Percentiles rank a stretch among this genome's conserved stretches.
These are phyloP conservation scores for Saccharomycopsis guyanensis DNA, from an alignment of 805 yeast species.

Conservation along the genomic window DNA sequence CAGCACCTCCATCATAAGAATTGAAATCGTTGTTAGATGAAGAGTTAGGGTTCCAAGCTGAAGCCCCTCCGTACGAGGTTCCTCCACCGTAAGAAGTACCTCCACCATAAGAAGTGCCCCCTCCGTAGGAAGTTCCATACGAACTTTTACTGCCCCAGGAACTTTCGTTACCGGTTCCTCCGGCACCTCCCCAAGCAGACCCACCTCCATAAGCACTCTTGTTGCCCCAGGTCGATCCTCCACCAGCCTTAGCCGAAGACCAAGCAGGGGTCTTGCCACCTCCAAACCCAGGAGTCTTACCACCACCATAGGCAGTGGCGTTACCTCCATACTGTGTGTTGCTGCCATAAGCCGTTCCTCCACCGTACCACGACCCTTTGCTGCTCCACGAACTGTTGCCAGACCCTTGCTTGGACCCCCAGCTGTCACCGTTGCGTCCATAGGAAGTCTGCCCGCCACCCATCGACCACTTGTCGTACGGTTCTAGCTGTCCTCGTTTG, in stretches of 20 bases:
- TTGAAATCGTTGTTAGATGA: constrained; percentile 29
- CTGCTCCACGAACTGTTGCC: constrained; percentile 27
- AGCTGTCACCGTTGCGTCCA: constrained; percentile 23
- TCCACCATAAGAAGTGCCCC: constrained; percentile 25
- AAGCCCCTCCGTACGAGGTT: constrained; percentile 25
- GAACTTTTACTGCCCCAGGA: constrained; percentile 34
- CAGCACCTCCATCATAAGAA: constrained; percentile 31
- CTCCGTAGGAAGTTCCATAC: constrained; percentile 35
- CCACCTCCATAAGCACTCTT: no score
- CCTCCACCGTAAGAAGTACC: constrained; percentile 22
- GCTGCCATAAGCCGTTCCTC: constrained; percentile 23
- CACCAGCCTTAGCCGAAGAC: constrained; percentile 27
- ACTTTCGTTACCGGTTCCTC: constrained; percentile 44
- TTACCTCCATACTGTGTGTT: constrained; percentile 21
- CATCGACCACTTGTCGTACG: constrained; percentile 55
- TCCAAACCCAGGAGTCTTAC: constrained; percentile 23
- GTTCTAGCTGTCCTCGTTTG: constrained; percentile 58
- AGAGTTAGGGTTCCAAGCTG: constrained; percentile 31
- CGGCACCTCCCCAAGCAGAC: constrained; percentile 41
- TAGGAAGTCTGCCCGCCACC: constrained; percentile 29
- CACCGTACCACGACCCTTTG: constrained; percentile 36
- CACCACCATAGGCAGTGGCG: constrained; percentile 22
- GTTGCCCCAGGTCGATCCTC: constrained; percentile 25
- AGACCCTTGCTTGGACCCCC: no score
- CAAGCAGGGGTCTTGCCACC: constrained; percentile 34